Conservation (phyloP, 352 stramenopile genomes). For the Globisporangium canariense region DNA sequence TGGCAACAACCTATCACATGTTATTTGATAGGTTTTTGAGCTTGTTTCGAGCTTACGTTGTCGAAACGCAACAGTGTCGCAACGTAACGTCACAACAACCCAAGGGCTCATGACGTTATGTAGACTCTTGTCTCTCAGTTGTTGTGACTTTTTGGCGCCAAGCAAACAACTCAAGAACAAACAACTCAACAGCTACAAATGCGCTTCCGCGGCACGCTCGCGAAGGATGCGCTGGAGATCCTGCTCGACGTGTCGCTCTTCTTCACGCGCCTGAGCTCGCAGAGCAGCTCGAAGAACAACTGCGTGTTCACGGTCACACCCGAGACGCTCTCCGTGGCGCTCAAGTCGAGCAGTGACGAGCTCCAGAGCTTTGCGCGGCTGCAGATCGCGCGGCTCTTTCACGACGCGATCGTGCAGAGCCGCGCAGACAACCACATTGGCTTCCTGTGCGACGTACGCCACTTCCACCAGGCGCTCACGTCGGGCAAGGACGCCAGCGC, state of each 20-base stretch:
- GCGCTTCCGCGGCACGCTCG: constrained; percentile 76
- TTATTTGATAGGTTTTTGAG: background rate
- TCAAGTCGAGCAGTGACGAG: constrained; percentile 74
- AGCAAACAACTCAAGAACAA: background rate
- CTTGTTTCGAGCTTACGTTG: background rate
- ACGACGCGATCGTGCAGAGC: constrained; percentile 69
- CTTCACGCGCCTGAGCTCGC: constrained; percentile 57
- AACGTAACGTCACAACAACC: background rate
- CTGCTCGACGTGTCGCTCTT: constrained; percentile 75
- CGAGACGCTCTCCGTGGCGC: constrained; percentile 54
- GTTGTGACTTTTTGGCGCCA: background rate
- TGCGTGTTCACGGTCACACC: constrained; percentile 76
- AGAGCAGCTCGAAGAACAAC: constrained; percentile 49
- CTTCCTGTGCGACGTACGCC: constrained; percentile 70
- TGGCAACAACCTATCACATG: background rate
- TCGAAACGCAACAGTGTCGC: background rate
- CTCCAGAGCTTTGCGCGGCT: constrained; percentile 76
- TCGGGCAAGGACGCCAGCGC: constrained; percentile 77
- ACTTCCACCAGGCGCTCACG: constrained; percentile 67
- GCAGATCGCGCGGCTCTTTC: constrained; percentile 61
- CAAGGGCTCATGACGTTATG: background rate
- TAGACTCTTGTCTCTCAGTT: background rate
- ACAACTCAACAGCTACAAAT: constrained; percentile 25
- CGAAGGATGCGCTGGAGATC: constrained; percentile 71
- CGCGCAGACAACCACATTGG: constrained; percentile 78